phyloP scores from a whole-genome alignment of 192 early-diverging fungal genomes.

The Coemansia umbellata region DNA sequence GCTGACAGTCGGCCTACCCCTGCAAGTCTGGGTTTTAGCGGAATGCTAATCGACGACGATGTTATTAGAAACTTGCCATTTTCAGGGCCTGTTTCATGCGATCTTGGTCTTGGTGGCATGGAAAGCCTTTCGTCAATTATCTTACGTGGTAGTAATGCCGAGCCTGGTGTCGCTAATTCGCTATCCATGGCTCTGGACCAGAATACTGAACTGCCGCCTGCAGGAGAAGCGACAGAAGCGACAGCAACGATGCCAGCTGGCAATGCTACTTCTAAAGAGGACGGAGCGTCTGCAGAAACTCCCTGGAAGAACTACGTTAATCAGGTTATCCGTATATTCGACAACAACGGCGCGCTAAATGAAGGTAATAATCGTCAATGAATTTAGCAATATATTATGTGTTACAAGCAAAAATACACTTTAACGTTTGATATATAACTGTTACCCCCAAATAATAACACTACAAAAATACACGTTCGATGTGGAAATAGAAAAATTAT shows the following conservation, averaged over 20 bases:
- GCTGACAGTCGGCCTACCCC: neutral
- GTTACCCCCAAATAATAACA: too few species aligned
- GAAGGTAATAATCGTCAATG: too few species aligned
- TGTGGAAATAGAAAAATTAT: constrained; percentile 1
- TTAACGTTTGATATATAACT: too few species aligned
- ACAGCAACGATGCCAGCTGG: constrained; percentile 4
- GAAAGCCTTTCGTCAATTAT: neutral
- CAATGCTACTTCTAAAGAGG: neutral
- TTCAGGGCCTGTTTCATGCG: constrained; percentile 26
- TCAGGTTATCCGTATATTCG: constrained; percentile 44
- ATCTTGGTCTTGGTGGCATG: constrained; percentile 11
- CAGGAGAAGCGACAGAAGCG: too few species aligned
- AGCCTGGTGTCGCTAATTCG: neutral
- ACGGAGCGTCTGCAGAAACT: constrained; percentile 2
- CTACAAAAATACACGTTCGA: neutral
- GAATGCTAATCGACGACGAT: constrained; percentile 31
- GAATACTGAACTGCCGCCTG: too few species aligned
- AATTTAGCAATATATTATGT: too few species aligned
- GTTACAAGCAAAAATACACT: too few species aligned
- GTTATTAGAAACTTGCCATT: constrained; percentile 27
- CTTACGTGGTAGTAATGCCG: neutral
- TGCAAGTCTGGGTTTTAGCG: constrained; percentile 17
- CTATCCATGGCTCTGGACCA: too few species aligned
- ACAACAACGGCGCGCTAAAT: neutral
- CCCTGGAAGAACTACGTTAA: constrained; percentile 38